phyloP scores from a whole-genome alignment of 257 asterid genomes.

The Solanum rostratum region DNA sequence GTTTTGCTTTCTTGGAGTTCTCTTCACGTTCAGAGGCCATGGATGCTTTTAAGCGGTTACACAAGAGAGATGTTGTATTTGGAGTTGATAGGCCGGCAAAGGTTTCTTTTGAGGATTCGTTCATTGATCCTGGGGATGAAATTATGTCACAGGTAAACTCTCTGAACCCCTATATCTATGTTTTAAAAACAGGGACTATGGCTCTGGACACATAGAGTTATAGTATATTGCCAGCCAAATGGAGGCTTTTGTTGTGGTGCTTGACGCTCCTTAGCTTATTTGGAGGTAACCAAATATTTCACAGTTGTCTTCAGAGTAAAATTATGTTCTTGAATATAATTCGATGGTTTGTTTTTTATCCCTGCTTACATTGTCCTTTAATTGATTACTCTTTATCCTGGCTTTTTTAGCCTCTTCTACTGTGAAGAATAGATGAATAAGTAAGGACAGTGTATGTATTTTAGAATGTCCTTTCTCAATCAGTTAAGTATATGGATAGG shows the following conservation, averaged over 20 bases:
- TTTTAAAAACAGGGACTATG: background rate
- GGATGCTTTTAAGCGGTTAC: slow-evolving; percentile 96
- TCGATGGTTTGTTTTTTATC: background rate
- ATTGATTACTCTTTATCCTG: background rate
- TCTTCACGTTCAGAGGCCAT: slow-evolving; percentile 90
- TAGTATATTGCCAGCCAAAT: background rate
- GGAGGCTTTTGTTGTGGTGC: background rate
- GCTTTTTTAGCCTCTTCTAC: background rate
- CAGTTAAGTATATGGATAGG: background rate
- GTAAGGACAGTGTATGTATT: background rate
- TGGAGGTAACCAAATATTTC: background rate
- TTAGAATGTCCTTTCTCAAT: background rate
- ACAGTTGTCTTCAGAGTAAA: background rate
- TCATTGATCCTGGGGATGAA: slow-evolving; percentile 96
- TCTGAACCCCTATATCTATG: slow-evolving; percentile 4
- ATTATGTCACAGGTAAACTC: slow-evolving; percentile 93
- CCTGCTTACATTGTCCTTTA: background rate
- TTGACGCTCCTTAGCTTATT: background rate
- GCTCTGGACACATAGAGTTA: background rate
- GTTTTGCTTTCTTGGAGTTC: slow-evolving; percentile 92
- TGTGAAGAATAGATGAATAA: background rate
- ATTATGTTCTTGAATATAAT: background rate
- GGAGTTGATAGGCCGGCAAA: slow-evolving; percentile 95
- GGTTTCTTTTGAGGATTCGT: slow-evolving; percentile 96
- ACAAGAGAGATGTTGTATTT: slow-evolving; percentile 76